Evolutionary conservation across 2,329 filamentous ascomycete genomes (phyloP).

Genomic region (Tolypocladium guangdongense): DNA sequence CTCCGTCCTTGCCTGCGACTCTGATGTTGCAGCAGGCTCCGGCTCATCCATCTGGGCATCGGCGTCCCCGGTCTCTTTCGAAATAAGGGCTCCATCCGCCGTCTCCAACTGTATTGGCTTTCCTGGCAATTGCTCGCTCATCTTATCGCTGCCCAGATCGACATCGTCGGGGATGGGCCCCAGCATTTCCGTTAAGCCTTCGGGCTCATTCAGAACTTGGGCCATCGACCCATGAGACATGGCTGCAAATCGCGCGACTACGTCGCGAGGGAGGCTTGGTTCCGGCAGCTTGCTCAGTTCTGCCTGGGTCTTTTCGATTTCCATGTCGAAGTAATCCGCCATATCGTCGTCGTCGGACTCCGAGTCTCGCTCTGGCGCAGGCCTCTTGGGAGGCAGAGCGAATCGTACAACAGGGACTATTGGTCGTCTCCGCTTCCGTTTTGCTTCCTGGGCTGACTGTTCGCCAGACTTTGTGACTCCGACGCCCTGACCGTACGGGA

Average conservation of each 20-base stretch:
- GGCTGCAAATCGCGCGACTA: constrained; percentile 34
- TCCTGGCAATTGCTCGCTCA: background rate
- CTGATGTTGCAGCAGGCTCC: constrained; percentile 9
- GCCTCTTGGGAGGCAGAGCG: constrained; percentile 26
- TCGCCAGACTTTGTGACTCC: background rate
- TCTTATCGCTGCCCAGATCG: constrained; percentile 1
- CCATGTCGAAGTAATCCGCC: constrained; percentile 42
- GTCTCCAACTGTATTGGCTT: background rate
- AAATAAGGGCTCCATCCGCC: background rate
- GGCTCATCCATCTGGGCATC: constrained; percentile 1
- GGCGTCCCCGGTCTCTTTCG: background rate
- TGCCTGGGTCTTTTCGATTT: constrained; percentile 40
- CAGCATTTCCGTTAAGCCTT: constrained; percentile 32
- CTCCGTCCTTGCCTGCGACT: constrained; percentile 25
- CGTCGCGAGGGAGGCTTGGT: constrained; percentile 26
- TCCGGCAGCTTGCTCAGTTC: constrained; percentile 36
- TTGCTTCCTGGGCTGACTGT: background rate
- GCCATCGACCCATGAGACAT: constrained; percentile 38
- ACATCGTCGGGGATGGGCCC: constrained; percentile 16
- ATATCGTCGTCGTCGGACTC: constrained; percentile 49
- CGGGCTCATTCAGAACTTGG: constrained; percentile 33
- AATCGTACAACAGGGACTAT: constrained; percentile 24
- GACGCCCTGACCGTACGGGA: background rate
- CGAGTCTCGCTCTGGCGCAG: constrained; percentile 19
- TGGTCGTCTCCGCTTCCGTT: constrained; percentile 16